phyloP scores from a whole-genome alignment of 441 rosid species.

The Brassica hybrid region DNA sequence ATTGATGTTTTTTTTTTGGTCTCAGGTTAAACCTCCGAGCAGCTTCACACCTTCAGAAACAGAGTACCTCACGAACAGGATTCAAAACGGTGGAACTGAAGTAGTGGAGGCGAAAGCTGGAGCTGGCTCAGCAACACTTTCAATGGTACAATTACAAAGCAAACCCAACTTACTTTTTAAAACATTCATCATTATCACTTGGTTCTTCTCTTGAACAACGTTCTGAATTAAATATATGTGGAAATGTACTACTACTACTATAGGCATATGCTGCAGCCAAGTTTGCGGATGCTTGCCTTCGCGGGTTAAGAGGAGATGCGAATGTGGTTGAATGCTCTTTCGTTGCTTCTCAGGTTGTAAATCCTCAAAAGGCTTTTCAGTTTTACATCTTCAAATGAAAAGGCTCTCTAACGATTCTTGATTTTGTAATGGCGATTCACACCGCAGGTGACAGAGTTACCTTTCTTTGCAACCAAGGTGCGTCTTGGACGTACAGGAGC shows the following conservation, averaged over 20 bases:
- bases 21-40: slow-evolving; percentile 71
- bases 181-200: not conserved
- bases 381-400: too few species aligned
- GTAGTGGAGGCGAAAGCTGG: slow-evolving; percentile 97
- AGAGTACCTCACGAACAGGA: slow-evolving; percentile 74
- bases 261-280: slow-evolving; percentile 95
- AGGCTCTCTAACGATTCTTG: not conserved
- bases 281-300: slow-evolving; percentile 88
- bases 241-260: too few species aligned
- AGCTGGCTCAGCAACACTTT: slow-evolving; percentile 87
- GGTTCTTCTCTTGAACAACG: not conserved
- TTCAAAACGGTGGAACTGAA: slow-evolving; percentile 94
- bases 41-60: slow-evolving; percentile 69
- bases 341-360: slow-evolving; percentile 58
- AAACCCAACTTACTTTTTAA: slow-evolving; percentile 9
- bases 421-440: not conserved
- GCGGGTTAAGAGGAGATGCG: slow-evolving; percentile 77
- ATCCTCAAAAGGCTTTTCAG: too few species aligned
- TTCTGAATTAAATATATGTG: too few species aligned
- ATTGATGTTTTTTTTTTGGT: not conserved
- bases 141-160: slow-evolving; percentile 61
- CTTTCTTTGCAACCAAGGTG: slow-evolving; percentile 75
- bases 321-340: slow-evolving; percentile 66
- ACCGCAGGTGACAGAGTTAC: slow-evolving; percentile 66
- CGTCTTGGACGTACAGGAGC: slow-evolving; percentile 59